phyloP scores from a whole-genome alignment of 2,329 filamentous ascomycete species.

The Aspergillus hiratsukae region DNA sequence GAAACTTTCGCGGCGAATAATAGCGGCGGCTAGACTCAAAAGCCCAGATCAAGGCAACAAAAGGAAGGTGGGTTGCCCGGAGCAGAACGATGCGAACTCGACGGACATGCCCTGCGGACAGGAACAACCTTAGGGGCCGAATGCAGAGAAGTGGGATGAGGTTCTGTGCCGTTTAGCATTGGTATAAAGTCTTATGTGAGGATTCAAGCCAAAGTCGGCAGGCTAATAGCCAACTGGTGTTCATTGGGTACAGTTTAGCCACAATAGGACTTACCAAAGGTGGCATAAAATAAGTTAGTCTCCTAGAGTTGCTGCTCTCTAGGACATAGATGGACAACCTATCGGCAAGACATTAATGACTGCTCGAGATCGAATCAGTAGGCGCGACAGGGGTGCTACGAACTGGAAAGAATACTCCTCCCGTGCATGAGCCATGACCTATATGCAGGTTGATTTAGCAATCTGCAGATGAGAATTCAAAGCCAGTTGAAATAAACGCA shows the following conservation, averaged over 20 bases:
- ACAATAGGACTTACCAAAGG: conserved; percentile 35
- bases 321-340: conserved; percentile 43
- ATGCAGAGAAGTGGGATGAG: conserved; percentile 54
- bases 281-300: conserved; percentile 46
- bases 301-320: conserved; percentile 43
- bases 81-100: conserved; percentile 55
- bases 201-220: neutral
- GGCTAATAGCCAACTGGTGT: conserved; percentile 5
- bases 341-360: conserved; percentile 10
- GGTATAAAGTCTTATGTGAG: neutral
- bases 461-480: neutral
- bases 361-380: neutral
- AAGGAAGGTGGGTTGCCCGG: conserved; percentile 55
- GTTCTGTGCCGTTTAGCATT: conserved; percentile 41
- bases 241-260: neutral
- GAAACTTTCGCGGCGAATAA: conserved; percentile 20
- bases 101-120: conserved; percentile 52
- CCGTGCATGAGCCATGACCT: conserved; percentile 59
- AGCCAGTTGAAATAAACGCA: conserved; percentile 17
- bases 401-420: conserved; percentile 60
- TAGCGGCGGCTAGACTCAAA: conserved; percentile 44
- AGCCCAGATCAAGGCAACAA: conserved; percentile 54
- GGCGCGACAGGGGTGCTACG: conserved; percentile 12
- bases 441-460: conserved; percentile 10
- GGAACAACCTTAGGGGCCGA: conserved; percentile 53